These are phyloP conservation scores for Phytopythium litorale DNA, from an alignment of 352 stramenopile species.

Conservation along the genomic window DNA sequence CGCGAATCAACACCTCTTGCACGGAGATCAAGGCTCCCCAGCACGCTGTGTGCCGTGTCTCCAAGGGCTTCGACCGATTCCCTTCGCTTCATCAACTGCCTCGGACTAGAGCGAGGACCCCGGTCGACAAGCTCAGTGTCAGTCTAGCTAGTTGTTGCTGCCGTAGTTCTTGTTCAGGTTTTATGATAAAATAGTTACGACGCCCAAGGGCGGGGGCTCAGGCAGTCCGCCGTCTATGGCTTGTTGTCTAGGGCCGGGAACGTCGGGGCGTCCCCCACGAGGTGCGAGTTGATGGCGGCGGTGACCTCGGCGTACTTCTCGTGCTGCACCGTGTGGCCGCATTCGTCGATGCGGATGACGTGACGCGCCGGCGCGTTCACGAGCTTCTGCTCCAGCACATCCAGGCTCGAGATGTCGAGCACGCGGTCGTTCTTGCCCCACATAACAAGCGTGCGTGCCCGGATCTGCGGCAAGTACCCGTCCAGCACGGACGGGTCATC, in stretches of 20 bases:
- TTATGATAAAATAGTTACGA: slow-evolving; percentile 1
- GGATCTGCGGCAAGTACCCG: slow-evolving; percentile 52
- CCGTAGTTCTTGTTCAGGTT: not conserved
- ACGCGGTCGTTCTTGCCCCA: slow-evolving; percentile 73
- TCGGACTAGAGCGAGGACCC: no score
- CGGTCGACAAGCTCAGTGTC: no score
- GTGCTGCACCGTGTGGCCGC: slow-evolving; percentile 67
- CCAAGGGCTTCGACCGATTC: no score
- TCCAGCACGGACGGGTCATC: slow-evolving; percentile 55
- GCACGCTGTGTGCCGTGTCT: no score
- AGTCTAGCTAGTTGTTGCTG: not conserved
- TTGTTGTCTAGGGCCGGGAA: not conserved
- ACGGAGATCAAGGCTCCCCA: no score
- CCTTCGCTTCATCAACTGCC: no score
- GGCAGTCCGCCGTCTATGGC: not conserved
- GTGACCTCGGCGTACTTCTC: slow-evolving; percentile 55
- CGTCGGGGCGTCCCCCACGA: not conserved
- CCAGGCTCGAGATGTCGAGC: slow-evolving; percentile 61
- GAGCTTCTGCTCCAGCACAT: slow-evolving; percentile 53
- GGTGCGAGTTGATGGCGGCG: slow-evolving; percentile 43
- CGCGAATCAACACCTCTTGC: no score
- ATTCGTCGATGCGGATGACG: slow-evolving; percentile 53
- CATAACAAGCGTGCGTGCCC: slow-evolving; percentile 53
- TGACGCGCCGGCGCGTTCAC: slow-evolving; percentile 26
- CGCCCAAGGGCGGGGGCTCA: not conserved